These are phyloP conservation scores for Suhomyces taliae DNA, from an alignment of 1,139 yeast genomes.

Conservation along the genomic window DNA sequence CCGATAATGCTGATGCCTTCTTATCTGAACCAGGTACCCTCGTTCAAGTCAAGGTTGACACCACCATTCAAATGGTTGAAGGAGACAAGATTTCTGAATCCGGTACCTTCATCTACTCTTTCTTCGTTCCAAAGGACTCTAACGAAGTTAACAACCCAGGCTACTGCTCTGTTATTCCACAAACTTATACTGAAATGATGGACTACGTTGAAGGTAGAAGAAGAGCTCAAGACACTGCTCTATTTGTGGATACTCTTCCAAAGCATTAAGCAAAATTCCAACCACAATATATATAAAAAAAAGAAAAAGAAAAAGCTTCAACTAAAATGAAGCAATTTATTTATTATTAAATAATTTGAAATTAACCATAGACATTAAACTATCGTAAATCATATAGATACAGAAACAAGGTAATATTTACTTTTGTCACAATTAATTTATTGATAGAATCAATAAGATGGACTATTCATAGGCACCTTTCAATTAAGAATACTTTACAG, in stretches of 20 bases:
- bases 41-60: constrained; percentile 85
- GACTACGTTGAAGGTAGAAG: constrained; percentile 86
- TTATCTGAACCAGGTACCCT: constrained; percentile 81
- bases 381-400: not conserved
- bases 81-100: constrained; percentile 48
- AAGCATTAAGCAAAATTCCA: not conserved
- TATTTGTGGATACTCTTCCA: constrained; percentile 53
- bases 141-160: constrained; percentile 39
- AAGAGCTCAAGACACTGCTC: constrained; percentile 81
- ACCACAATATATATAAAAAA: not conserved
- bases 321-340: not conserved
- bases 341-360: not conserved
- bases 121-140: constrained; percentile 65
- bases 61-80: constrained; percentile 68
- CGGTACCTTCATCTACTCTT: constrained; percentile 86
- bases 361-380: not conserved
- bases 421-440: too few species aligned
- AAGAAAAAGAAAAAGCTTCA: not conserved
- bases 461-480: too few species aligned
- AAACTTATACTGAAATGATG: constrained; percentile 90
- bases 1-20: constrained; percentile 56
- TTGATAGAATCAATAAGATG: too few species aligned
- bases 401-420: too few species aligned
- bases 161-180: constrained; percentile 75
- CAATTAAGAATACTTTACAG: too few species aligned